Base-by-base conservation (phyloP, 2,329 filamentous ascomycete genomes). In the Xylariales sp. region DNA sequence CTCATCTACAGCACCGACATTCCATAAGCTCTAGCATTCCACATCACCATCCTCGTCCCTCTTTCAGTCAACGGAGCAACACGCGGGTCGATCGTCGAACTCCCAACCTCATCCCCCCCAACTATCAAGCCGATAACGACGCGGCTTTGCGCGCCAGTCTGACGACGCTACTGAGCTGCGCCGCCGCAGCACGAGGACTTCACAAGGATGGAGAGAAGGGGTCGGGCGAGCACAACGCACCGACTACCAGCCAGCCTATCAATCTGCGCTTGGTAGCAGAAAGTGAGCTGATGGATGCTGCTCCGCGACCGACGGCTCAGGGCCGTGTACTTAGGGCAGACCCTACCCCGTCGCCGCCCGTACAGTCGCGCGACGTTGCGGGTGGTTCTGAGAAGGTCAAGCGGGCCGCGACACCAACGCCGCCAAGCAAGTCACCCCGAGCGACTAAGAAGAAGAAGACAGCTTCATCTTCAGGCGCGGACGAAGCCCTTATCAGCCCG, bases 161-260 rank as follows among this genome's bases (percentile, higher is more conserved):
- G n/a, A 95, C 89, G 1, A 97, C 93, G 0, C 75, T 98, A 10
- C 78, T 98, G 10, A 96, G 91, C n/a, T 95, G 88, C 55, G 91
- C 89, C 0, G 89, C 90, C 3, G 93, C 91, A 1, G 93, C 91
- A 2, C 79, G 93, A 31, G 85, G 86, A 4, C 70, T 93, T 12
- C 80, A 84, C 1, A 95, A 93, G 57, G 67, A 70, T 12, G 70
- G 70, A 36, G 69, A 73, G 37, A 56, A 58, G 27, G 52, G 57
- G 34, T 28, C 52, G 29, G 57, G 58, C 10, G 68, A 70, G 40
- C 62, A 62, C 34, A 51, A 62, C 18, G 66, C 67, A 18, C 58
- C 73, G 5, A 66, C 66, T 3, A 69, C 71, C 52, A 64, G 60
- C 40, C 74, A 78, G 47, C 76, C 76, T 2, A 72, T 82, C 61